These are phyloP conservation scores for Diaporthe eres DNA, from an alignment of 2,329 filamentous ascomycete species.

Conservation along the genomic window DNA sequence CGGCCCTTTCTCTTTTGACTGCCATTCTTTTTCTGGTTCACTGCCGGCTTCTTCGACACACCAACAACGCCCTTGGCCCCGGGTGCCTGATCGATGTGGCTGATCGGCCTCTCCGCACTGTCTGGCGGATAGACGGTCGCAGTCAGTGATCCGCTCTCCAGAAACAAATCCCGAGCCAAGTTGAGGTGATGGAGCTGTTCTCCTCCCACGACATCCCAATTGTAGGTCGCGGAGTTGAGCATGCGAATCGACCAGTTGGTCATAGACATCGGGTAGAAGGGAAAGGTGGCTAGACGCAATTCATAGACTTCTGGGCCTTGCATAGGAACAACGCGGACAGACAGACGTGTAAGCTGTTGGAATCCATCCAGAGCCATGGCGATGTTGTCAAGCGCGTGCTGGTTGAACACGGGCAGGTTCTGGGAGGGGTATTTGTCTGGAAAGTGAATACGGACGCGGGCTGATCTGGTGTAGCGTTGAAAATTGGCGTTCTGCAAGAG, in stretches of 20 bases:
- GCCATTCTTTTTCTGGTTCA: slow-evolving; percentile 14
- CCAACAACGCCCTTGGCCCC: neutral
- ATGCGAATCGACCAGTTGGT: slow-evolving; percentile 36
- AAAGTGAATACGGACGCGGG: slow-evolving; percentile 41
- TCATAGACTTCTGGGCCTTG: slow-evolving; percentile 39
- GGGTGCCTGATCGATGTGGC: neutral
- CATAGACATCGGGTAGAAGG: slow-evolving; percentile 40
- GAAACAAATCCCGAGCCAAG: slow-evolving; percentile 29
- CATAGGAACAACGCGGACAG: slow-evolving; percentile 33
- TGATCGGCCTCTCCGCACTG: neutral
- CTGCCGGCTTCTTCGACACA: neutral
- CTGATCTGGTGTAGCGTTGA: slow-evolving; percentile 14
- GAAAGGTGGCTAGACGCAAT: slow-evolving; percentile 37
- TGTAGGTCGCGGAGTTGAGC: slow-evolving; percentile 30
- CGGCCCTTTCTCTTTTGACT: slow-evolving; percentile 38
- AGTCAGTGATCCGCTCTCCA: slow-evolving; percentile 17
- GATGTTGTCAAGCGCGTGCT: slow-evolving; percentile 34
- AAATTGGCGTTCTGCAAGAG: slow-evolving; percentile 36
- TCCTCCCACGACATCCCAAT: slow-evolving; percentile 22
- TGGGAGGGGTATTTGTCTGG: slow-evolving; percentile 38
- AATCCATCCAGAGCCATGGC: slow-evolving; percentile 30
- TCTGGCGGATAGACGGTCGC: neutral
- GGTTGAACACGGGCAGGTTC: slow-evolving; percentile 38
- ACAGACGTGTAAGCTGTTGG: slow-evolving; percentile 17
- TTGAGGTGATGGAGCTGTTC: slow-evolving; percentile 27